A percentile compares a stretch with the other conserved stretches of the same genome.
phyloP scores from a whole-genome alignment of 257 asterid genomes.

The Solanum piurae region DNA sequence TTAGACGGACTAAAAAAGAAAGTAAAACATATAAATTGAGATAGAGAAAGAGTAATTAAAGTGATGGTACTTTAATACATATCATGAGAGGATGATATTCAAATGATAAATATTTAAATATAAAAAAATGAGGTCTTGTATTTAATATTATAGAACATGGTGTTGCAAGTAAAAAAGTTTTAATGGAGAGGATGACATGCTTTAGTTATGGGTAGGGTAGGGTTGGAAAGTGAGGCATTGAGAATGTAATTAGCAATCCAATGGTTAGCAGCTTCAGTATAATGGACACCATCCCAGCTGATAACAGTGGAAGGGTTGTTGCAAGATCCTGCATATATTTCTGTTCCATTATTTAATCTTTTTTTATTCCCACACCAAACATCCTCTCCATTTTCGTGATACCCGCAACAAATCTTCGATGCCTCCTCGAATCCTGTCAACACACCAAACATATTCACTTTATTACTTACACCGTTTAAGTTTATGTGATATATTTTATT shows the following conservation, averaged over 20 bases:
- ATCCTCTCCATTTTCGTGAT: conserved; percentile 10
- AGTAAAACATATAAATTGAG: too few species aligned
- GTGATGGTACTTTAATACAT: neutral
- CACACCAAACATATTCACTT: neutral
- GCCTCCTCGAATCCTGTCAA: conserved; percentile 32
- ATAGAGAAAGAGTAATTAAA: too few species aligned
- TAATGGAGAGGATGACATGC: neutral
- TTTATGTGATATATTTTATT: too few species aligned
- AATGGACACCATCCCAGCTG: conserved; percentile 14
- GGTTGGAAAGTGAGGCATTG: conserved; percentile 5
- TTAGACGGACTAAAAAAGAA: too few species aligned
- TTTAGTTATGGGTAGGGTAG: neutral
- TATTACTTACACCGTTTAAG: neutral
- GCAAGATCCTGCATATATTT: conserved; percentile 26
- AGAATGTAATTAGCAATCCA: conserved; percentile 7
- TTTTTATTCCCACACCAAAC: conserved; percentile 35
- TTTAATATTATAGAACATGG: neutral
- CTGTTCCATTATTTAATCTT: conserved; percentile 14
- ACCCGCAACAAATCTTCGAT: conserved; percentile 30
- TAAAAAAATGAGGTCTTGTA: too few species aligned
- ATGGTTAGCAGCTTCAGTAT: conserved; percentile 8
- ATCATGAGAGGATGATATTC: neutral
- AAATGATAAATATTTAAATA: neutral
- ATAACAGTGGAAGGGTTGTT: conserved; percentile 15
- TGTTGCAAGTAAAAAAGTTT: neutral